These are phyloP conservation scores for Lomentospora prolificans DNA, from an alignment of 2,329 filamentous ascomycete genomes.

Conservation along the genomic window DNA sequence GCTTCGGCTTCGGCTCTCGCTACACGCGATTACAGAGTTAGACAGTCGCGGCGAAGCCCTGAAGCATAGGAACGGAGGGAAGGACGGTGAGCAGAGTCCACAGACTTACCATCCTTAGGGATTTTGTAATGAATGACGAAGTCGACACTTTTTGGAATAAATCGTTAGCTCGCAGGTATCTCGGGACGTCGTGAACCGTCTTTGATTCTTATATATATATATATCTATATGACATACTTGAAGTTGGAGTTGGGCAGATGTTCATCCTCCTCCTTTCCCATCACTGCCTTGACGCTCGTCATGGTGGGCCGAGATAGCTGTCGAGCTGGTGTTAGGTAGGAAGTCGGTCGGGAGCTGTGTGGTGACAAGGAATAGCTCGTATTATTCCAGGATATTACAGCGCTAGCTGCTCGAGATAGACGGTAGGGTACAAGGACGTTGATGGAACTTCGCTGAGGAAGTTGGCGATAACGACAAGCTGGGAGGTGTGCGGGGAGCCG, in stretches of 20 bases:
- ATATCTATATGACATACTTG: too few species aligned
- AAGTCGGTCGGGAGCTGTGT: too few species aligned
- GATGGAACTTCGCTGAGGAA: background rate
- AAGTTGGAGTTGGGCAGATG: background rate
- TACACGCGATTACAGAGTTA: conserved; percentile 21
- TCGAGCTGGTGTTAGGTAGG: too few species aligned
- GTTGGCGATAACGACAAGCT: background rate
- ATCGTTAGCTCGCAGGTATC: background rate
- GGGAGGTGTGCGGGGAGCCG: background rate
- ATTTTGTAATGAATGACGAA: conserved; percentile 79
- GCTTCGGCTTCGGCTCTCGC: conserved; percentile 61
- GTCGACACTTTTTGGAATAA: conserved; percentile 51
- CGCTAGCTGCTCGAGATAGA: too few species aligned
- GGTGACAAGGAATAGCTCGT: too few species aligned
- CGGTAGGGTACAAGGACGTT: too few species aligned
- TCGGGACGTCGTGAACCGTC: too few species aligned
- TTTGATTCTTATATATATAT: too few species aligned
- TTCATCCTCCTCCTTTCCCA: background rate
- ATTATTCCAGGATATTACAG: too few species aligned
- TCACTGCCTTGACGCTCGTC: conserved; percentile 1
- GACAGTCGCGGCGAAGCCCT: background rate
- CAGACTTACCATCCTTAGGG: conserved; percentile 56
- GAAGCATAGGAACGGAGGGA: background rate
- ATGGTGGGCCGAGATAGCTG: background rate
- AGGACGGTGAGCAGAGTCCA: conserved; percentile 9